Base-by-base conservation (phyloP, 2,329 filamentous ascomycete genomes). In the Pseudocercospora ulei region DNA sequence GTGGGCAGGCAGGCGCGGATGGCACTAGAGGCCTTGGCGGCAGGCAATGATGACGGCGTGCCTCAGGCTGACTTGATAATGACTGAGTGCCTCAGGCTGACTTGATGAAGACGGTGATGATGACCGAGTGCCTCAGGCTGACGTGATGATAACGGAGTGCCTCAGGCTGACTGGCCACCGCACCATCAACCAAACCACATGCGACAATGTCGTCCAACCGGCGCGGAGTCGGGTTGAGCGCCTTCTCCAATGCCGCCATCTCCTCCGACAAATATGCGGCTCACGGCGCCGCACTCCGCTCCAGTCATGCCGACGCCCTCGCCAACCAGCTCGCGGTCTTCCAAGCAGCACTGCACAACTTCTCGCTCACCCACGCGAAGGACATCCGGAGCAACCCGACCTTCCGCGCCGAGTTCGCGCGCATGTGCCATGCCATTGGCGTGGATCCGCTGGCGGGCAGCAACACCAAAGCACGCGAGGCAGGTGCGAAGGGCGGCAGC, bases 351-450 rank as follows among this genome's bases (percentile, higher is more conserved):
- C 76, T 98, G 4, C 86, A 95, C 65, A 86, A 92, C 63, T 98
- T 98, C 64, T 85, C 87, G 28, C 74, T 88, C 56, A 93, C 88
- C 34, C 90, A 98, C 70, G 83, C 82, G 52, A 86, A 87, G 58
- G 90, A 94, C 56, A 98, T 98, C 44, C 87, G 88, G 48, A 93
- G 86, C 2, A 87, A 96, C 61, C 90, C 90, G 4, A 80, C 77
- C 5, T 98, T 98, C 63, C 84, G 90, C 45, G 86, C 88, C 20
- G 88, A 98, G 64, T 98, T 98, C 59, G 88, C 90, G 2, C 85
- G 88, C 61, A 98, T 98, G 90, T 98, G 90, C 66, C 78, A 86
- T 56, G 86, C 87, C 47, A 95, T 98, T 51, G 90, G 90, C 33
- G 86, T 98, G 7, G 90, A 98, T 61, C 92, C 90, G 2, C 71